These are phyloP conservation scores for Picea abies DNA, from an alignment of 83 land plant species.

Conservation along the genomic window DNA sequence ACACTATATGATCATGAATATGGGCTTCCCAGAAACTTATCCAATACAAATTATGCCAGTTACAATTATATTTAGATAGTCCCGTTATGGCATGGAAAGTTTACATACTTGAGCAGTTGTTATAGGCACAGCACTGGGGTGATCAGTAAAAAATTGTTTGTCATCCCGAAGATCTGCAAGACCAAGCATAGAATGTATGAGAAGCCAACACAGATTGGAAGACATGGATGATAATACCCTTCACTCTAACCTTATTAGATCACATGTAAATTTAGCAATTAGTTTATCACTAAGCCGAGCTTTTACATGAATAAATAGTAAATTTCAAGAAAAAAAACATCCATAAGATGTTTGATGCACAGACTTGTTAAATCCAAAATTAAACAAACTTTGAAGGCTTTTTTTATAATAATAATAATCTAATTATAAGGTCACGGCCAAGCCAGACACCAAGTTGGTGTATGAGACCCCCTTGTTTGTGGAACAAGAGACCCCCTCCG, in stretches of 20 bases:
- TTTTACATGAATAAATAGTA: not conserved
- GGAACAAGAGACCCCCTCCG: too few species aligned
- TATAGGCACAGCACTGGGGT: conserved; percentile 81
- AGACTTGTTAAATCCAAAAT: too few species aligned
- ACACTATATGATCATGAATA: not conserved
- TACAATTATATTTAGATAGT: too few species aligned
- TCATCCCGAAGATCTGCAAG: conserved; percentile 82
- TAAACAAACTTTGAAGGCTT: too few species aligned
- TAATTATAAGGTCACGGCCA: too few species aligned
- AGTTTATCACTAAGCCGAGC: not conserved
- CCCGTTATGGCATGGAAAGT: not conserved
- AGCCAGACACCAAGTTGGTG: too few species aligned
- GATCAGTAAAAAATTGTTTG: conserved; percentile 74
- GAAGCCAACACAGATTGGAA: not conserved
- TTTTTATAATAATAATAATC: too few species aligned
- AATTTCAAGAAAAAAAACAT: not conserved
- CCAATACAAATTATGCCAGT: not conserved
- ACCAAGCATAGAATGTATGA: not conserved
- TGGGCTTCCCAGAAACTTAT: not conserved
- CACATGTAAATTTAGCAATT: not conserved
- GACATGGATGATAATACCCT: not conserved
- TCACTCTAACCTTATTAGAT: not conserved
- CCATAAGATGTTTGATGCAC: too few species aligned
- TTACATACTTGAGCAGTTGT: conserved; percentile 64
- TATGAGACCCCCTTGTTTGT: too few species aligned